Evolutionary conservation across 1,284 basidiomycete species (phyloP), one percentile per base, ranked within the genome.

Genomic region (Porogramme epimiltina): DNA sequence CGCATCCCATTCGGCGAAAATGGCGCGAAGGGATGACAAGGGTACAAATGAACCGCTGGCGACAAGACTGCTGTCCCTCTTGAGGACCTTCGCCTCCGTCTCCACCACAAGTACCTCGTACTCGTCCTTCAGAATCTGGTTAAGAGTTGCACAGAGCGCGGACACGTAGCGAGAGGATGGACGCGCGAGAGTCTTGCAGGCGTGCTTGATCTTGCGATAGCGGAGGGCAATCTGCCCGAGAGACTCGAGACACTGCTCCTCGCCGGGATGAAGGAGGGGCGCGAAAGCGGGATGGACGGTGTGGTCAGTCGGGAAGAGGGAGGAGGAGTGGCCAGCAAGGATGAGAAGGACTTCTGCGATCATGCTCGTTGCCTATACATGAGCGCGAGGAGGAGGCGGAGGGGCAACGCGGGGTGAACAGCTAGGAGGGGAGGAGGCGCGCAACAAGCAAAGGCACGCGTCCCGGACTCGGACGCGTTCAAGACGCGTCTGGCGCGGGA

Each of bases 271-370:
- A 1, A 95, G 79, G 18, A 93, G 81, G 10, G 84, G 75, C 2
- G 76, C 67, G 60, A 93, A 87, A 0, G 84, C 77, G 2, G 87
- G 81, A 45, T 88, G 77, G 13, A 93, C 65, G 15, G 75, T 72
- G 55, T 82, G 70, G 43, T 82, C 80, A 45, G 70, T 64, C 10
- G 82, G 77, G 55, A 95, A 91, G 45, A 95, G 76, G 1, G 91
- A 89, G 0, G 92, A 94, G 1, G 82, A 77, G 72, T 95, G 91
- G 34, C 92, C 93, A 2, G 87, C 84, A 42, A 95, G 85, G 45
- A 93, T 78, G 48, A 93, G 81, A 40, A 95, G 80, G 45, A 94
- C 75, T 71, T 95, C 93, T 59, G 91, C 86, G 57, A 95, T 90
- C 91, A 94, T 85, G 54, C 10, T 13, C 20, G 33, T 16, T 16